Percentiles rank a stretch among this genome's conserved stretches.
Evolutionary conservation across 2,329 filamentous ascomycete species (phyloP).

Genomic region (Helminthosporium solani): DNA sequence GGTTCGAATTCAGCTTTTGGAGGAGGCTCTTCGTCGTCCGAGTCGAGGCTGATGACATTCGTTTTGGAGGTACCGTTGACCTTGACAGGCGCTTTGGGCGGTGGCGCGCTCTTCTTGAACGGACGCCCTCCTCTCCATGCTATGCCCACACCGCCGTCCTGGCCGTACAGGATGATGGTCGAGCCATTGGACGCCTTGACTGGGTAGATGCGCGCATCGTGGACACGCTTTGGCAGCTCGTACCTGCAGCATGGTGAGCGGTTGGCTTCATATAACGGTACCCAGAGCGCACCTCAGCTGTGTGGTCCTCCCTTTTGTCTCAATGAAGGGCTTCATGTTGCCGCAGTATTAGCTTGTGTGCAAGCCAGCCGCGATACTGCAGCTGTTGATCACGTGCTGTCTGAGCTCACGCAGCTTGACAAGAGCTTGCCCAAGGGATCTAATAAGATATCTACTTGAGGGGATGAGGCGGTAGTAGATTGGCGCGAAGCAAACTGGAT

Average conservation of each 20-base stretch:
- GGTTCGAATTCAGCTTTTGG: conserved; percentile 50
- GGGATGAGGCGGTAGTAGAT: not conserved
- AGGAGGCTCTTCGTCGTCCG: conserved; percentile 52
- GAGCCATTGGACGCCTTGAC: conserved; percentile 61
- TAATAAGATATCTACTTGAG: not conserved
- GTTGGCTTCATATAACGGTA: not conserved
- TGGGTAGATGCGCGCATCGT: conserved; percentile 59
- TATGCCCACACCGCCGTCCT: conserved; percentile 58
- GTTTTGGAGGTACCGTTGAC: conserved; percentile 49
- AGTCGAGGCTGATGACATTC: conserved; percentile 59
- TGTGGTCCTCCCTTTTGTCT: conserved; percentile 33
- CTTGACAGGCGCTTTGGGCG: conserved; percentile 35
- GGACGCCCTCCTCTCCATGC: conserved; percentile 61
- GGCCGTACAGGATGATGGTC: conserved; percentile 60
- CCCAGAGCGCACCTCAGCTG: conserved; percentile 29
- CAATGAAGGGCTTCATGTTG: conserved; percentile 72
- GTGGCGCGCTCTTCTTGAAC: conserved; percentile 42
- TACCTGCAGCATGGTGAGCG: conserved; percentile 49
- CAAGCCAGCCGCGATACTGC: not conserved
- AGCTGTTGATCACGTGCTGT: not conserved
- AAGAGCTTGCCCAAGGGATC: not conserved
- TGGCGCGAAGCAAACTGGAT: no score
- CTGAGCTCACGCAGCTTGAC: not conserved
- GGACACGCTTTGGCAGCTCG: conserved; percentile 59
- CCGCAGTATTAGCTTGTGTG: conserved; percentile 1